Conservation (phyloP, 169 alveolate species). For the Plasmodium vinckei region DNA sequence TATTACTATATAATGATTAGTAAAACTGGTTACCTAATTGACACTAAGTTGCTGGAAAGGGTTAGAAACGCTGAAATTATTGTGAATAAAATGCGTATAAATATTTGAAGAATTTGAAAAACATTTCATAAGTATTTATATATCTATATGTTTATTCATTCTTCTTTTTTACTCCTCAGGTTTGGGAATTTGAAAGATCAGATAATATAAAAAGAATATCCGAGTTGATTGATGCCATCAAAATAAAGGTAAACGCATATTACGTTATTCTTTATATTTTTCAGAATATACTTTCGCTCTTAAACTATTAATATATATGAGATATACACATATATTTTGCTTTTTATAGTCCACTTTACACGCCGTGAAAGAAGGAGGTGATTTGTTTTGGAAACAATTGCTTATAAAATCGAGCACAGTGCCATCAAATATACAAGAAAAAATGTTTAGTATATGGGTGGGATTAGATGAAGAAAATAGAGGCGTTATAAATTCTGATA, state of each 20-base stretch:
- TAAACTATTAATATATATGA: background rate
- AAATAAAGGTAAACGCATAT: constrained; percentile 39
- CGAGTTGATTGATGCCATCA: constrained; percentile 75
- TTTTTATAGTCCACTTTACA: constrained; percentile 79
- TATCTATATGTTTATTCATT: background rate
- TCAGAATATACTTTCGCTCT: background rate
- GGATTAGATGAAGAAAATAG: constrained; percentile 81
- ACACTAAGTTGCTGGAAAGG: constrained; percentile 79
- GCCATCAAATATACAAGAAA: constrained; percentile 77
- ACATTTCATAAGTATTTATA: background rate
- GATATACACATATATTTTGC: background rate
- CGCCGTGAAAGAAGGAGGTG: constrained; percentile 82
- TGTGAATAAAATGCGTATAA: background rate
- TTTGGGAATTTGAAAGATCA: constrained; percentile 75
- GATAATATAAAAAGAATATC: constrained; percentile 75
- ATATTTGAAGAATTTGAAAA: background rate
- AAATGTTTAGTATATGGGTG: constrained; percentile 79
- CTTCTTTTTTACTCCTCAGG: constrained; percentile 27
- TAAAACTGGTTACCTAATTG: constrained; percentile 80
- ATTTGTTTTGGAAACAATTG: constrained; percentile 81
- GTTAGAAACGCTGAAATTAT: constrained; percentile 20
- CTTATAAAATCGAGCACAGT: constrained; percentile 77
- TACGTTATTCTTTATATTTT: constrained; percentile 10
- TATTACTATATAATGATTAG: constrained; percentile 76
- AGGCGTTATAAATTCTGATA: constrained; percentile 78